Evolutionary conservation across 2,329 filamentous ascomycete genomes (phyloP), one percentile per base, ranked within the genome.

Genomic region (Scedosporium aurantiacum): DNA sequence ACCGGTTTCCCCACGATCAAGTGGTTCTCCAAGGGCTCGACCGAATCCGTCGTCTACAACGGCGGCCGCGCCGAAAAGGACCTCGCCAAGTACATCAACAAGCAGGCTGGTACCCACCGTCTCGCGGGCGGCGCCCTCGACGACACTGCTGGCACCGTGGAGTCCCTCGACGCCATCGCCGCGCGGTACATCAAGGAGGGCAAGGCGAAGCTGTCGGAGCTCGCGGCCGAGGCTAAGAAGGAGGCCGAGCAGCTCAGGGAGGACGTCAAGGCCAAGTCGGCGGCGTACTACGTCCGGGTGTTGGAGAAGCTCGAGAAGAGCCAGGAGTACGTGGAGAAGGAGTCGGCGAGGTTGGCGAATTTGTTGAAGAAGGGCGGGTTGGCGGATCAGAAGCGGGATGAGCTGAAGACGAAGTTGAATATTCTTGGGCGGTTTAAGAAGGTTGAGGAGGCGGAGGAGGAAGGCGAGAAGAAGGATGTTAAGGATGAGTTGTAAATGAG

Each of bases 1-100:
- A 82, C 82, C 61, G 90, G 88, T 41, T 99, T 95, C 82, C 94
- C 94, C 58, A 99, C 94, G 65, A 96, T 99, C 80, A 96, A 96
- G 79, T 99, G 88, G 84, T 99, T 97, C 83, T 84, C 91, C 67
- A 89, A 88, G 73, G 92, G 91, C 68, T 89, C 86, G 71, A 89
- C 82, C 65, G 85, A 88, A 70, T 74, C 85, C 55, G 81, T 87
- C 68, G 71, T 79, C 55, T 99, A 97, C 82, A 77, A 80, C 60
- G 87, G 89, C 64, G 89, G 83, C 64, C 92, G 94, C 66, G 79
- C 79, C 58, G 91, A 97, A 79, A 79, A 82, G 56, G 88, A 86
- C 66, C 79, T 99, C 50, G 74, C 97, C 67, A 74, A 82, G 4
- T 99, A 88, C 78, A 72, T 99, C 75, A 99, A 99, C 80, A 81